Evolutionary conservation across 1,284 basidiomycete species (phyloP), one percentile per base, ranked within the genome.

Genomic region (Cutaneotrichosporon sp.): DNA sequence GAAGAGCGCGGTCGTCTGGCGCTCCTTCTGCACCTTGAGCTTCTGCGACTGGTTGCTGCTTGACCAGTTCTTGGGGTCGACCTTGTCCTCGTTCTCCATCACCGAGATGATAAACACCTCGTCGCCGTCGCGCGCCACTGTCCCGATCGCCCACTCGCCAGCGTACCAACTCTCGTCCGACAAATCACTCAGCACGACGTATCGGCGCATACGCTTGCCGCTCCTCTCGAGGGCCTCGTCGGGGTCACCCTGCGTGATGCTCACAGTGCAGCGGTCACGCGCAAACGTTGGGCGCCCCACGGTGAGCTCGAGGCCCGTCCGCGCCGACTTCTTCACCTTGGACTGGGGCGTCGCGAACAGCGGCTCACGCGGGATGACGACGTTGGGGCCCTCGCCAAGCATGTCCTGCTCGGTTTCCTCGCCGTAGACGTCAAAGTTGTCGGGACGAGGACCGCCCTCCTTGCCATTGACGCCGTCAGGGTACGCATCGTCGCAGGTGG

Each of bases 141-240:
- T 97, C 5, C 94, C 94, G 56, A 97, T 93, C 1, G 88, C 91
- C 90, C 91, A 94, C 70, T 94, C 90, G 8, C 94, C 82, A 0
- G 92, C 91, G 73, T 90, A 96, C 35, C 86, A 80, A 73, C 84
- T 86, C 77, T 96, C 92, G 63, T 96, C 88, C 60, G 88, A 91
- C 64, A 97, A 73, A 79, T 98, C 94, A 66, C 90, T 94, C 3
- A 90, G 88, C 17, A 97, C 86, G 7, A 97, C 80, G 72, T 97
- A 98, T 41, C 81, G 80, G 64, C 84, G 83, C 58, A 78, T 72
- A 33, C 82, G 80, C 62, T 86, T 80, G 26, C 79, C 81, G 17
- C 71, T 76, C 53, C 75, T 65, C 39, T 80, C 80, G 35, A 83
- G 70, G 37, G 79, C 80, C 0, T 68, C 77, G 35, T 79, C 81